phyloP scores from a whole-genome alignment of 352 stramenopile species.

The Phytopythium delawarense region DNA sequence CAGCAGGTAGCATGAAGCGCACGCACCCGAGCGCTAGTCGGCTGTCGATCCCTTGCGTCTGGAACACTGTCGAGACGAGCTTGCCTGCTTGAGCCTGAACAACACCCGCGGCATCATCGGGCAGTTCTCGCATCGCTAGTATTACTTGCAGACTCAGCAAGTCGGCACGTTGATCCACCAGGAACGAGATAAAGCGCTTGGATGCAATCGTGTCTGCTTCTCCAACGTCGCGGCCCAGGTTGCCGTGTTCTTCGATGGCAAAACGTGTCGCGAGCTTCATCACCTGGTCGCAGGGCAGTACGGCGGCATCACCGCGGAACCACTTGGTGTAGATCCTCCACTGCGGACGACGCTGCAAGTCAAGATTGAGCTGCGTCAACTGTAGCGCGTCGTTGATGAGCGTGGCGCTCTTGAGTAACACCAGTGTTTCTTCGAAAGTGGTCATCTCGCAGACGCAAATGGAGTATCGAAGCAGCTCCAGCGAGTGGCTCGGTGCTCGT shows the following conservation, averaged over 20 bases:
- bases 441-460: conserved; percentile 55
- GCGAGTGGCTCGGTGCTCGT: conserved; percentile 46
- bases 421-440: conserved; percentile 54
- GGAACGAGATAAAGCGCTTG: conserved; percentile 63
- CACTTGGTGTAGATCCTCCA: conserved; percentile 47
- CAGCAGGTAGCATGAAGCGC: neutral
- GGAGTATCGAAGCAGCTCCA: conserved; percentile 57
- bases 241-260: conserved; percentile 51
- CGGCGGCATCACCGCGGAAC: conserved; percentile 55
- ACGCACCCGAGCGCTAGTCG: conserved; percentile 58
- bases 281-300: conserved; percentile 37
- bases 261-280: conserved; percentile 63
- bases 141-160: conserved; percentile 64
- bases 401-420: conserved; percentile 53
- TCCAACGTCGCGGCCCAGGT: conserved; percentile 18
- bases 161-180: conserved; percentile 60
- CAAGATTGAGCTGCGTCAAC: conserved; percentile 32
- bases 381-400: conserved; percentile 50
- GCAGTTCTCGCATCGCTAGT: conserved; percentile 51
- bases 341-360: neutral
- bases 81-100: conserved; percentile 46
- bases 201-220: conserved; percentile 42
- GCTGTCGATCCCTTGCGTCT: conserved; percentile 68
- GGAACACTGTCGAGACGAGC: conserved; percentile 64
- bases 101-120: conserved; percentile 45